A percentile compares a stretch with the other conserved stretches of the same genome.
phyloP scores from a whole-genome alignment of 2,329 filamentous ascomycete species.

The Cladosporium colombiae region DNA sequence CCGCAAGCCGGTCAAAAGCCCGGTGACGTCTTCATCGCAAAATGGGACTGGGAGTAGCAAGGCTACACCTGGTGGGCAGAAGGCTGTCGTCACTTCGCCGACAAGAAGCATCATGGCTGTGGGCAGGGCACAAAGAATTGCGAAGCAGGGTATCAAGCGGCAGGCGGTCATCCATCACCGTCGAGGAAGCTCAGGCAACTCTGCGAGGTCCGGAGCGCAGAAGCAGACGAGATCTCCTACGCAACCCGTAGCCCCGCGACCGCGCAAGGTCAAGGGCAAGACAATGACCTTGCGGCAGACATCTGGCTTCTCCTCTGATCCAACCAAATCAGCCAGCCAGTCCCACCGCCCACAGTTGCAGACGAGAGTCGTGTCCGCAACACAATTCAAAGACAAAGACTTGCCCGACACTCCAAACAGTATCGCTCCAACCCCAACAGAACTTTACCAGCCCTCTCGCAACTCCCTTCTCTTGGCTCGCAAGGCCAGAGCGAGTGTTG shows the following conservation, averaged over 20 bases:
- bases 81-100: not conserved
- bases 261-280: slow-evolving; percentile 29
- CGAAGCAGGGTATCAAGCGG: slow-evolving; percentile 4
- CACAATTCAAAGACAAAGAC: slow-evolving; percentile 28
- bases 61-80: not conserved
- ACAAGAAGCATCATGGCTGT: not conserved
- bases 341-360: slow-evolving; percentile 12
- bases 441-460: slow-evolving; percentile 26
- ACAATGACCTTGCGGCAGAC: slow-evolving; percentile 37
- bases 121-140: slow-evolving; percentile 4
- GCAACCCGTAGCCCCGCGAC: not conserved
- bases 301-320: slow-evolving; percentile 32
- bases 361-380: slow-evolving; percentile 29
- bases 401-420: slow-evolving; percentile 30
- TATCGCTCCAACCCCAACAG: slow-evolving; percentile 27
- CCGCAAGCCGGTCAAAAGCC: slow-evolving; percentile 11
- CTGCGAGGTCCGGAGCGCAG: not conserved
- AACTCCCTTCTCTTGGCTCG: not conserved
- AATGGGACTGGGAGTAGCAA: slow-evolving; percentile 19
- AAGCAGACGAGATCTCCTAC: not conserved
- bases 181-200: slow-evolving; percentile 1
- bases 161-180: slow-evolving; percentile 4
- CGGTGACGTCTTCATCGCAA: slow-evolving; percentile 18
- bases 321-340: slow-evolving; percentile 20
- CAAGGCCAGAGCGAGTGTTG: not conserved